These are phyloP conservation scores for Debaryomyces sp. DNA, from an alignment of 1,139 yeast species.

Conservation along the genomic window DNA sequence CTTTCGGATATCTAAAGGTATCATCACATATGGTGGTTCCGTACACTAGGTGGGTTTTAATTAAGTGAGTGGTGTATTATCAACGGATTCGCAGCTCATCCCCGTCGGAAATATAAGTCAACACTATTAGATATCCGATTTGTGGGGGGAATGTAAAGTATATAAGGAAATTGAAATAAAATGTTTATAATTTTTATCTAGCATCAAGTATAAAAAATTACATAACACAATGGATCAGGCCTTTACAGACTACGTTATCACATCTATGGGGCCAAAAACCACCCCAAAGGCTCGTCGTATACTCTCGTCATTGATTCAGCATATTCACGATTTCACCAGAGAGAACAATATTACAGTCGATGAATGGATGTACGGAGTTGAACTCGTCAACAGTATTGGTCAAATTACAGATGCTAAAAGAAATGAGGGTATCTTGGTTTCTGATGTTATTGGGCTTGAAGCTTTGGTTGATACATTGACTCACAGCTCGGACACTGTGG, in stretches of 20 bases:
- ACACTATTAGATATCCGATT: neutral
- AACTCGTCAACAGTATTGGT: slow-evolving; percentile 18
- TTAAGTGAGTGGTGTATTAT: neutral
- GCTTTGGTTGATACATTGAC: slow-evolving; percentile 20
- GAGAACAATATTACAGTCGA: slow-evolving; percentile 19
- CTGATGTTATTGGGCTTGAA: slow-evolving; percentile 18
- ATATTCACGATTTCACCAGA: slow-evolving; percentile 18
- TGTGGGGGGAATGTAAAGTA: neutral
- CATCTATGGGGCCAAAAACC: slow-evolving; percentile 32
- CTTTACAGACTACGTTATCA: slow-evolving; percentile 27
- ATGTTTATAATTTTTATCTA: neutral
- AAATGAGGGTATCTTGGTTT: slow-evolving; percentile 19
- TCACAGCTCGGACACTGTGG: slow-evolving; percentile 21
- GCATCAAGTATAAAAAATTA: neutral
- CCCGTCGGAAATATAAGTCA: neutral
- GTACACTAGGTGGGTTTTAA: too few species aligned
- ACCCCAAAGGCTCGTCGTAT: slow-evolving; percentile 26
- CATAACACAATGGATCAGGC: slow-evolving; percentile 22
- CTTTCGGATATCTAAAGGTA: neutral
- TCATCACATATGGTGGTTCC: neutral
- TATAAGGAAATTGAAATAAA: neutral
- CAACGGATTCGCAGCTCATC: neutral
- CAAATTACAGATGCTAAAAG: slow-evolving; percentile 17
- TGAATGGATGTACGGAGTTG: slow-evolving; percentile 18
- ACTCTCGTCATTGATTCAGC: slow-evolving; percentile 23